Evolutionary conservation across 2,329 filamentous ascomycete species (phyloP).

Genomic region (Aspergillus intermedius): DNA sequence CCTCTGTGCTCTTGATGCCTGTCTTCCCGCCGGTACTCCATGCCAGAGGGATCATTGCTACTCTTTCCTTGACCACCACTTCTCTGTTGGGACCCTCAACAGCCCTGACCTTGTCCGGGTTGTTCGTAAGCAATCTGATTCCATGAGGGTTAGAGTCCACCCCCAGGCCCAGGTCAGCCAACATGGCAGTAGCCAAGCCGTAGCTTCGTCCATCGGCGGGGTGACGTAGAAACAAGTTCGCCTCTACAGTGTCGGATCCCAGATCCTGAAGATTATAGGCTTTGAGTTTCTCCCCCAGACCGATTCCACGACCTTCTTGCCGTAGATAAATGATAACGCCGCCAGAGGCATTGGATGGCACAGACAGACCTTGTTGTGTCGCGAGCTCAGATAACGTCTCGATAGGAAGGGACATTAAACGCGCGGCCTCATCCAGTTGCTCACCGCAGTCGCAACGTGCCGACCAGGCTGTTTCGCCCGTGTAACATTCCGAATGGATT

Average conservation of each 20-base stretch:
- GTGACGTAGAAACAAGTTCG: conserved; percentile 82
- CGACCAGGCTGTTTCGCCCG: conserved; percentile 96
- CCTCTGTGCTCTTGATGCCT: conserved; percentile 79
- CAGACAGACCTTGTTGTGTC: conserved; percentile 18
- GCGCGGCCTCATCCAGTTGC: conserved; percentile 90
- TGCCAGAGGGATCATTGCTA: conserved; percentile 90
- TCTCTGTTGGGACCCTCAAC: conserved; percentile 89
- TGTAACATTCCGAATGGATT: conserved; percentile 98
- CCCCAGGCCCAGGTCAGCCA: conserved; percentile 71
- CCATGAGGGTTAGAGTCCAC: conserved; percentile 53
- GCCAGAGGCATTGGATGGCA: conserved; percentile 53
- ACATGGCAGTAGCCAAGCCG: conserved; percentile 90
- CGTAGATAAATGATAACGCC: conserved; percentile 94
- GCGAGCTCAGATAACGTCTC: conserved; percentile 25
- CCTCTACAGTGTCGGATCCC: conserved; percentile 95
- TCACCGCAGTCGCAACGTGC: conserved; percentile 96
- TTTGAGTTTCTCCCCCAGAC: conserved; percentile 90
- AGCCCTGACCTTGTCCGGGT: conserved; percentile 91
- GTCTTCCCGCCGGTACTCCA: conserved; percentile 75
- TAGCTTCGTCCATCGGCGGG: conserved; percentile 93
- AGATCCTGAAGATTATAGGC: conserved; percentile 97
- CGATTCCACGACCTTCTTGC: conserved; percentile 93
- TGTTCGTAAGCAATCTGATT: conserved; percentile 84
- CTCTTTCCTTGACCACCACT: conserved; percentile 77
- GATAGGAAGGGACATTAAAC: conserved; percentile 72